Conservation (phyloP, 2,329 filamentous ascomycete species). For the Cladobotryum protrusum region DNA sequence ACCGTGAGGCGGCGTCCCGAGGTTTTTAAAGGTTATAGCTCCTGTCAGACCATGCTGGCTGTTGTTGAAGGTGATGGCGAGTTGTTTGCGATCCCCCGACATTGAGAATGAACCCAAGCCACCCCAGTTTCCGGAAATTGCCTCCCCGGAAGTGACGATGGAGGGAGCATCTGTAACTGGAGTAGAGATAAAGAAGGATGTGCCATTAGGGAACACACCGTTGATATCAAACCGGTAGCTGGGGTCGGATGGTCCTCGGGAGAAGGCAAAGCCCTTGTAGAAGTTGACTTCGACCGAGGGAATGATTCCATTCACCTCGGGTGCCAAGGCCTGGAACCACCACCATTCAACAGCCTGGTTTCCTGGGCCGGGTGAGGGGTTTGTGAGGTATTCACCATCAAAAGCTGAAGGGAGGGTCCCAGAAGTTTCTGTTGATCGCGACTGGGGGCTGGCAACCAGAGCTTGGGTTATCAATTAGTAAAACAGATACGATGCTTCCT, state of each 20-base stretch:
- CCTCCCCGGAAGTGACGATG: not conserved
- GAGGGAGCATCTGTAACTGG: not conserved
- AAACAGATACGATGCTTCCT: no score
- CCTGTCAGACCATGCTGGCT: not conserved
- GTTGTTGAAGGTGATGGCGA: not conserved
- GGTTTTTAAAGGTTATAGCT: not conserved
- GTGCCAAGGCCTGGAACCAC: slow-evolving; percentile 1
- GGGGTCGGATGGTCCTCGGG: not conserved
- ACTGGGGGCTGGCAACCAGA: no score
- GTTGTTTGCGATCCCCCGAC: not conserved
- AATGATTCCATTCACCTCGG: not conserved
- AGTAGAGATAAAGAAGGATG: not conserved
- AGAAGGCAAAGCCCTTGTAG: not conserved
- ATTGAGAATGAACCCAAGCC: not conserved
- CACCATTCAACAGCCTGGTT: not conserved
- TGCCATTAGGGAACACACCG: slow-evolving; percentile 1
- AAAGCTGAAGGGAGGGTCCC: not conserved
- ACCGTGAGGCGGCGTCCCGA: not conserved
- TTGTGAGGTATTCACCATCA: not conserved
- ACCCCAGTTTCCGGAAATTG: not conserved
- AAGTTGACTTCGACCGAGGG: not conserved
- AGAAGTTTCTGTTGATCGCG: no score
- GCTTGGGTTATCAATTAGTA: no score
- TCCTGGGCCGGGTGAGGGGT: not conserved
- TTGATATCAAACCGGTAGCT: not conserved